Conservation (phyloP, 805 yeast species). For the Candida xyloterini region DNA sequence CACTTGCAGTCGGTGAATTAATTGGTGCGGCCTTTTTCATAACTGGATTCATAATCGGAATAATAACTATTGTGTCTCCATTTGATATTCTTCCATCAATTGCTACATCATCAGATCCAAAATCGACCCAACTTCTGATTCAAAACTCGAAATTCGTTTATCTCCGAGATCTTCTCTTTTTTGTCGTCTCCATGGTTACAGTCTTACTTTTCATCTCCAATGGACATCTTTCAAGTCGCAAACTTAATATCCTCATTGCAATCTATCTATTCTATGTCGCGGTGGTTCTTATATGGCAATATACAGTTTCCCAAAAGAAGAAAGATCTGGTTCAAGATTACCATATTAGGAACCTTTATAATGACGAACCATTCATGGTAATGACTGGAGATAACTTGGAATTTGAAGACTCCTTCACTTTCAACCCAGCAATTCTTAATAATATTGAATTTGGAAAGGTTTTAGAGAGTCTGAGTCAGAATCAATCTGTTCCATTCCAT, state of each 20-base stretch:
- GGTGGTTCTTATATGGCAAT: conserved; percentile 44
- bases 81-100: conserved; percentile 42
- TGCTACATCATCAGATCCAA: conserved; percentile 8
- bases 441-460: conserved; percentile 29
- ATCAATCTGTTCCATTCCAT: conserved; percentile 18
- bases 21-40: conserved; percentile 87
- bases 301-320: conserved; percentile 23
- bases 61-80: conserved; percentile 68
- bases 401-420: conserved; percentile 29
- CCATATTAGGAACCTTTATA: conserved; percentile 29
- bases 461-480: conserved; percentile 24
- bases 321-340: conserved; percentile 18
- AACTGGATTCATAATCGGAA: conserved; percentile 74
- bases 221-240: conserved; percentile 50
- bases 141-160: conserved; percentile 44
- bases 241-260: conserved; percentile 52
- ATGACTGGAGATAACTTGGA: conserved; percentile 25
- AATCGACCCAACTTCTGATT: conserved; percentile 4
- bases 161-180: conserved; percentile 61
- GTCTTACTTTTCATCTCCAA: conserved; percentile 48
- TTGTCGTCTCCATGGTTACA: conserved; percentile 48
- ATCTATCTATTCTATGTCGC: conserved; percentile 62
- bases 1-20: conserved; percentile 86
- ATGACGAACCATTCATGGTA: conserved; percentile 22
- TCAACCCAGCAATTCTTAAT: conserved; percentile 29